phyloP scores from a whole-genome alignment of 495 filamentous ascomycete genomes.

The Saxophila tyrrhenica region DNA sequence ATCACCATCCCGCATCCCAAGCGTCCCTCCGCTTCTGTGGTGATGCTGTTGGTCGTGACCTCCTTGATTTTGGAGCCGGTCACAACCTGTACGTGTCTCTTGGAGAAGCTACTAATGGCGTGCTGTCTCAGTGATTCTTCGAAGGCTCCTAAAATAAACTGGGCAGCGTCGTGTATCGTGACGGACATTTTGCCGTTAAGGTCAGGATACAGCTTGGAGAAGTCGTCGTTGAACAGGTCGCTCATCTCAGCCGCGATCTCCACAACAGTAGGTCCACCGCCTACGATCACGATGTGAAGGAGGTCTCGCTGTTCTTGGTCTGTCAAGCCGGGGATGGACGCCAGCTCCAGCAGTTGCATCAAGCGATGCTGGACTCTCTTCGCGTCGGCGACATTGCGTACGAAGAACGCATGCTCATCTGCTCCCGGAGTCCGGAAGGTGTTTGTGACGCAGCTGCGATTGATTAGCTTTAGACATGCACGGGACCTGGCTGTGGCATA shows the following conservation, averaged over 20 bases:
- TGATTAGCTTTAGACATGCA: background rate
- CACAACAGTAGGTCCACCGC: slow-evolving; percentile 11
- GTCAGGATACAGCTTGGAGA: slow-evolving; percentile 23
- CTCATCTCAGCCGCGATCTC: slow-evolving; percentile 13
- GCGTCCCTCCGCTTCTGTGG: slow-evolving; percentile 22
- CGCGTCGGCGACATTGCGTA: slow-evolving; percentile 8
- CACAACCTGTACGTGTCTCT: slow-evolving; percentile 19
- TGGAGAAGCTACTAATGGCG: slow-evolving; percentile 19
- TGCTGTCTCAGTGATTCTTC: slow-evolving; percentile 26
- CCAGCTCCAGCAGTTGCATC: slow-evolving; percentile 10
- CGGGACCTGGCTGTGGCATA: background rate
- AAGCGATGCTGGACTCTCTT: slow-evolving; percentile 10
- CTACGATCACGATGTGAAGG: slow-evolving; percentile 13
- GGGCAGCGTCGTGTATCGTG: slow-evolving; percentile 28
- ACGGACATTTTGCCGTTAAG: slow-evolving; percentile 19
- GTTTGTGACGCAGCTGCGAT: background rate
- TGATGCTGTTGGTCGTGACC: slow-evolving; percentile 21
- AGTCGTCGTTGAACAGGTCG: slow-evolving; percentile 13
- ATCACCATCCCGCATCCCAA: slow-evolving; percentile 25
- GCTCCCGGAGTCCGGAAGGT: slow-evolving; percentile 14
- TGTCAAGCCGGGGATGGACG: slow-evolving; percentile 5
- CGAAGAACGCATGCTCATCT: slow-evolving; percentile 13
- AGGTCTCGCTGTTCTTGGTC: slow-evolving; percentile 6
- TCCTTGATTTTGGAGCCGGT: slow-evolving; percentile 23
- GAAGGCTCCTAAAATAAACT: slow-evolving; percentile 22